phyloP scores from a whole-genome alignment of 306 rosid species.

The Cotoneaster glaucophyllus region DNA sequence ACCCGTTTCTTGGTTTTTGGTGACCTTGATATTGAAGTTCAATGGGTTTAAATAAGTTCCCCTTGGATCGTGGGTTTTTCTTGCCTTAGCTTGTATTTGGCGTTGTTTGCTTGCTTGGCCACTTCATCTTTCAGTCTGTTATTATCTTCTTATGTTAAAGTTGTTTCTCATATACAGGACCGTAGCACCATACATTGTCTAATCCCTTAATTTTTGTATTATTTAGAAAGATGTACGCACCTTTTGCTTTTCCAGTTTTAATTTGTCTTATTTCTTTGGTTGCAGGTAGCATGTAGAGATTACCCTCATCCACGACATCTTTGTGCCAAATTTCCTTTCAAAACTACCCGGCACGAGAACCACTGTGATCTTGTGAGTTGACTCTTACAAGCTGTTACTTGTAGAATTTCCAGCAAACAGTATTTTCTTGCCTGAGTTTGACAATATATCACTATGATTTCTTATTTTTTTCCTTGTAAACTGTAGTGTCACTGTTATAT shows the following conservation, averaged over 20 bases:
- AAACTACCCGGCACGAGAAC: conserved; percentile 54
- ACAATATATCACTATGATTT: conserved; percentile 3
- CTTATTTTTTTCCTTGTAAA: conserved; percentile 4
- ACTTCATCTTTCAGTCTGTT: conserved; percentile 4
- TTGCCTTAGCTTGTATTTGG: not conserved
- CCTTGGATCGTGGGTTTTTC: not conserved
- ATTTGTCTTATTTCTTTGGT: conserved; percentile 1
- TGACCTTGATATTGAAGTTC: not conserved
- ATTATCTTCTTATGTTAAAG: not conserved
- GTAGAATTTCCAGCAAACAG: not conserved
- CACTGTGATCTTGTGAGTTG: conserved; percentile 51
- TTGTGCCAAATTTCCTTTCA: conserved; percentile 62
- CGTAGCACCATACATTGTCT: not conserved
- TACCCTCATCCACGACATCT: conserved; percentile 76
- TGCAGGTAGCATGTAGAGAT: conserved; percentile 84
- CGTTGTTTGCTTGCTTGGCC: conserved; percentile 6
- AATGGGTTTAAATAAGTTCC: not conserved
- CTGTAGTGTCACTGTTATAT: conserved; percentile 90
- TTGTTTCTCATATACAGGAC: not conserved
- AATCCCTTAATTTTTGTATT: conserved; percentile 3
- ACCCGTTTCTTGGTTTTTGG: not conserved
- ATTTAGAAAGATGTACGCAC: conserved; percentile 3
- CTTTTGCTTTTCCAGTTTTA: conserved; percentile 11
- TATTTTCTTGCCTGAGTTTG: not conserved
- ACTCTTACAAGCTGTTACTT: not conserved